phyloP scores from a whole-genome alignment of 345 rosid species.

The Eutrema yunnanense region DNA sequence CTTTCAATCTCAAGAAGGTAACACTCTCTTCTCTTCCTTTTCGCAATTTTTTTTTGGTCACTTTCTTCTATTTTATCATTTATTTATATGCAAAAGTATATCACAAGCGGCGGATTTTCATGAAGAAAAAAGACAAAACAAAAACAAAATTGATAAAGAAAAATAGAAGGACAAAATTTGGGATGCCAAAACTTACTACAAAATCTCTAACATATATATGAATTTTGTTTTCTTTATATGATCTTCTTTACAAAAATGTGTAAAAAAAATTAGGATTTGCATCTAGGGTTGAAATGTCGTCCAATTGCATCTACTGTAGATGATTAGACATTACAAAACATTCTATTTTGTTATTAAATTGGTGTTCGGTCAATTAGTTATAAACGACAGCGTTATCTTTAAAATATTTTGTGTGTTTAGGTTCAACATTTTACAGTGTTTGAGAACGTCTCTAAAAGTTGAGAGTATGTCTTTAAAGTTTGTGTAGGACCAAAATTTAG shows the following conservation, averaged over 20 bases:
- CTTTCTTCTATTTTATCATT: neutral
- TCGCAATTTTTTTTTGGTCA: neutral
- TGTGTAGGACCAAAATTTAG: too few relatives aligned
- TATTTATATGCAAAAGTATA: neutral
- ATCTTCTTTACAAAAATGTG: neutral
- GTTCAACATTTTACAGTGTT: neutral
- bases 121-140: neutral
- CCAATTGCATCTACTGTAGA: neutral
- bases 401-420: neutral
- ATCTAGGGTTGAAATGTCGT: neutral
- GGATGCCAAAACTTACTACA: neutral
- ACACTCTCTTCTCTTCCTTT: neutral
- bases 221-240: neutral
- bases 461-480: neutral
- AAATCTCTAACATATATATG: neutral
- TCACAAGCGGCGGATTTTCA: neutral
- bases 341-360: neutral
- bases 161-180: neutral
- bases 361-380: neutral
- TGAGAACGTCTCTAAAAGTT: neutral
- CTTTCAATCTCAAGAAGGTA: conserved; percentile 88
- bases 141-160: neutral
- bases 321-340: too few relatives aligned
- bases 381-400: too few relatives aligned
- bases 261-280: neutral